A percentile compares a stretch with the other conserved stretches of the same genome.
phyloP scores from a whole-genome alignment of 2,329 filamentous ascomycete species.

The Dothistroma septosporum region DNA sequence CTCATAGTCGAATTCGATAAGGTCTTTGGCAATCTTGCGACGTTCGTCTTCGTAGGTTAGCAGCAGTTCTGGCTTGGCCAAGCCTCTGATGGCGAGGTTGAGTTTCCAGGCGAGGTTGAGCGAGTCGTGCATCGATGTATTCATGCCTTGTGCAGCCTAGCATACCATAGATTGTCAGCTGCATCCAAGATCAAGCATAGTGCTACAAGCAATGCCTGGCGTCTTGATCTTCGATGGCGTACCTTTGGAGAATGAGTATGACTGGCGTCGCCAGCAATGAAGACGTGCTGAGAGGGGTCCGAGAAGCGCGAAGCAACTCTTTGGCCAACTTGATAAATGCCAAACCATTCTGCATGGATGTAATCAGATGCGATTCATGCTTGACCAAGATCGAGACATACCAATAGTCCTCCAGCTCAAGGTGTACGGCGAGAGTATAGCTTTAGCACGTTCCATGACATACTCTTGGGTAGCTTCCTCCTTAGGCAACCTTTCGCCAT shows the following conservation, averaged over 20 bases:
- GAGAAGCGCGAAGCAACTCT: constrained; percentile 46
- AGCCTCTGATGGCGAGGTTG: constrained; percentile 38
- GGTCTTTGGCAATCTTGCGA: constrained; percentile 42
- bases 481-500: constrained; percentile 31
- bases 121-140: constrained; percentile 43
- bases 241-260: constrained; percentile 40
- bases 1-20: constrained; percentile 45
- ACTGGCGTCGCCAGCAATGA: constrained; percentile 48
- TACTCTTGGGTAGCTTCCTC: constrained; percentile 56
- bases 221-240: background rate
- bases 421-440: constrained; percentile 45
- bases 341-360: constrained; percentile 44
- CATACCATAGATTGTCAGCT: background rate
- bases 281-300: constrained; percentile 41
- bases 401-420: constrained; percentile 44
- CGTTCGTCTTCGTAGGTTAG: constrained; percentile 41
- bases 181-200: too few relatives aligned
- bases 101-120: constrained; percentile 46
- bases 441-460: constrained; percentile 61
- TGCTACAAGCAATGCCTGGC: too few relatives aligned
- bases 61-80: constrained; percentile 38
- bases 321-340: constrained; percentile 50
- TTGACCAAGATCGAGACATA: constrained; percentile 15
- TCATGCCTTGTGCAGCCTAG: constrained; percentile 43
- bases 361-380: background rate